Conservation (phyloP, 352 stramenopile species). For the Phytopythium chamaehyphon region DNA sequence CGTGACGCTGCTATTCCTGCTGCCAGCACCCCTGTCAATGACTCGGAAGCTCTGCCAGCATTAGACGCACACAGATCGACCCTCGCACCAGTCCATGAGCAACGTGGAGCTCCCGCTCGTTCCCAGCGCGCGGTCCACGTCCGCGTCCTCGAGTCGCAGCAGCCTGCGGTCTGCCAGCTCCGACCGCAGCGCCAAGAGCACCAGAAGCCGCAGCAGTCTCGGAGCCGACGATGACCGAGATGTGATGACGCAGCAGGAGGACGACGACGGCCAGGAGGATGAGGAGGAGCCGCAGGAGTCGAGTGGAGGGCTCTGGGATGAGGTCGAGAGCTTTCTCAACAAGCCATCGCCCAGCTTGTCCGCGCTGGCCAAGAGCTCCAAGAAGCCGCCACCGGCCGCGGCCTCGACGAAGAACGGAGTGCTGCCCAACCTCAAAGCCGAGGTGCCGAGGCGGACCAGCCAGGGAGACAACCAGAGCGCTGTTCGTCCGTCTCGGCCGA, state of each 20-base stretch:
- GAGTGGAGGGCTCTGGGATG: conserved; percentile 51
- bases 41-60: background rate
- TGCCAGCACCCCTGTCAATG: background rate
- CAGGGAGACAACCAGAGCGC: conserved; percentile 28
- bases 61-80: background rate
- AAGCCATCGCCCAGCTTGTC: conserved; percentile 58
- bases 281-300: conserved; percentile 45
- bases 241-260: conserved; percentile 7
- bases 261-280: conserved; percentile 3
- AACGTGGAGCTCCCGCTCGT: conserved; percentile 51
- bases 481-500: conserved; percentile 12
- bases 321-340: conserved; percentile 76
- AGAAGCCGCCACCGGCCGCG: conserved; percentile 19
- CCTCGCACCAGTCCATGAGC: conserved; percentile 25
- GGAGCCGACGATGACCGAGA: conserved; percentile 16
- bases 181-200: conserved; percentile 27
- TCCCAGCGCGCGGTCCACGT: conserved; percentile 33
- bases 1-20: background rate
- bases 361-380: conserved; percentile 29
- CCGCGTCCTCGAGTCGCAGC: conserved; percentile 33
- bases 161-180: conserved; percentile 46
- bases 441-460: conserved; percentile 20
- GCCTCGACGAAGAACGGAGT: conserved; percentile 24
- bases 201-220: conserved; percentile 20
- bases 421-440: conserved; percentile 35